Conservation (phyloP, 805 yeast species). For the Myxozyma kluyveri region DNA sequence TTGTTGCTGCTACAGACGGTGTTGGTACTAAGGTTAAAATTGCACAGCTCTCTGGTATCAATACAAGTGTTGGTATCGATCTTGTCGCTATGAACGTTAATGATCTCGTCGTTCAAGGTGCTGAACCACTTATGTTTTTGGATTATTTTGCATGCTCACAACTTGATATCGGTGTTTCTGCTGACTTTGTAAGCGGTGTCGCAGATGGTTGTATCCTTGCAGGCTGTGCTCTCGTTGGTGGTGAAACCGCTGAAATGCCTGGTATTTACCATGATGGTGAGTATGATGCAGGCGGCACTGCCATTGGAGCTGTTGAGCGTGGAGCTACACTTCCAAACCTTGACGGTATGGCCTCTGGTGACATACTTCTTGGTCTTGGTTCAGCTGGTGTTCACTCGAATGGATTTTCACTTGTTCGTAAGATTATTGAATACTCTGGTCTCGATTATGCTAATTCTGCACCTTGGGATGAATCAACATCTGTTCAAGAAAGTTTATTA, state of each 20-base stretch:
- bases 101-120: constrained; percentile 97
- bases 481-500: constrained; percentile 82
- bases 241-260: constrained; percentile 99
- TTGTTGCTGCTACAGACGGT: constrained; percentile 98
- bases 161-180: constrained; percentile 77
- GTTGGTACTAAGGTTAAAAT: constrained; percentile 96
- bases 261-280: constrained; percentile 95
- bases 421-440: constrained; percentile 76
- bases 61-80: constrained; percentile 98
- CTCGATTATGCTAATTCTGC: constrained; percentile 68
- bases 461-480: constrained; percentile 71
- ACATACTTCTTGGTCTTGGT: constrained; percentile 78
- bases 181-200: constrained; percentile 89
- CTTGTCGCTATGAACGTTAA: constrained; percentile 98
- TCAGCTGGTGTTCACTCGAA: constrained; percentile 96
- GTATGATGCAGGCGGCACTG: constrained; percentile 97
- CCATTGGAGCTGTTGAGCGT: constrained; percentile 92
- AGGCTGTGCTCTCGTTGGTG: constrained; percentile 98
- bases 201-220: constrained; percentile 93
- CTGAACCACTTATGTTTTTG: constrained; percentile 91
- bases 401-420: constrained; percentile 92
- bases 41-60: constrained; percentile 85
- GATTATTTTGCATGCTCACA: constrained; percentile 97
- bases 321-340: constrained; percentile 68
- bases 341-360: constrained; percentile 68